Conservation (phyloP, 768 basidiomycete species). For the Pisolithus microcarpus region DNA sequence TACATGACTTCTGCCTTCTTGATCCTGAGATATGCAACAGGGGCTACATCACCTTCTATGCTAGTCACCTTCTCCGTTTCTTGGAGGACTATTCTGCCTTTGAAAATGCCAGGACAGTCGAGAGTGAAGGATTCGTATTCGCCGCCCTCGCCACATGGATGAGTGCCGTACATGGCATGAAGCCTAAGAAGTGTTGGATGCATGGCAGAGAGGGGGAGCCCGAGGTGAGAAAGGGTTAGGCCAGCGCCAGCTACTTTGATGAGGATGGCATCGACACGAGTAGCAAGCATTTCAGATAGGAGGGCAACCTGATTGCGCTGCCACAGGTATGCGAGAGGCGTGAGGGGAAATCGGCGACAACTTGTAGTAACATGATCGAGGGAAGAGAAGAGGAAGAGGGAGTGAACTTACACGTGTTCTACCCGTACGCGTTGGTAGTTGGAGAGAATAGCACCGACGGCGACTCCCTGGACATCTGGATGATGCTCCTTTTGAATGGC, state of each 20-base stretch:
- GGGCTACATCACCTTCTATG: slow-evolving; percentile 76
- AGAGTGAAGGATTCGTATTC: slow-evolving; percentile 95
- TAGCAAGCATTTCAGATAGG: slow-evolving; percentile 77
- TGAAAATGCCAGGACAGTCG: slow-evolving; percentile 84
- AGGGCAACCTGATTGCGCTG: slow-evolving; percentile 84
- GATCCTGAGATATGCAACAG: slow-evolving; percentile 86
- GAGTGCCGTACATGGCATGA: slow-evolving; percentile 77
- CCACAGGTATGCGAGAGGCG: slow-evolving; percentile 87
- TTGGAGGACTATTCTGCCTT: slow-evolving; percentile 60
- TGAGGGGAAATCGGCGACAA: slow-evolving; percentile 73
- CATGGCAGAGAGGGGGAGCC: slow-evolving; percentile 68
- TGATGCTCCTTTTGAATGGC: slow-evolving; percentile 47
- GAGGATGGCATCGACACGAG: slow-evolving; percentile 72
- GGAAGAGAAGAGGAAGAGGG: neutral
- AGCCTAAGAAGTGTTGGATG: slow-evolving; percentile 63
- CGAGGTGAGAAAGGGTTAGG: slow-evolving; percentile 68
- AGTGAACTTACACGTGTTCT: slow-evolving; percentile 79
- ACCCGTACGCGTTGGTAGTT: slow-evolving; percentile 96
- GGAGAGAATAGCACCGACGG: slow-evolving; percentile 94
- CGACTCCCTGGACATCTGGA: slow-evolving; percentile 79
- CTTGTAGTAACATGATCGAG: slow-evolving; percentile 31
- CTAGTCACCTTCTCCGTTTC: slow-evolving; percentile 69
- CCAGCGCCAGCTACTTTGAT: slow-evolving; percentile 98
- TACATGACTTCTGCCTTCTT: slow-evolving; percentile 55
- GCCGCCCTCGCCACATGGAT: slow-evolving; percentile 96